These are phyloP conservation scores for Phaffomyces thermotolerans DNA, from an alignment of 805 yeast species.

Conservation along the genomic window DNA sequence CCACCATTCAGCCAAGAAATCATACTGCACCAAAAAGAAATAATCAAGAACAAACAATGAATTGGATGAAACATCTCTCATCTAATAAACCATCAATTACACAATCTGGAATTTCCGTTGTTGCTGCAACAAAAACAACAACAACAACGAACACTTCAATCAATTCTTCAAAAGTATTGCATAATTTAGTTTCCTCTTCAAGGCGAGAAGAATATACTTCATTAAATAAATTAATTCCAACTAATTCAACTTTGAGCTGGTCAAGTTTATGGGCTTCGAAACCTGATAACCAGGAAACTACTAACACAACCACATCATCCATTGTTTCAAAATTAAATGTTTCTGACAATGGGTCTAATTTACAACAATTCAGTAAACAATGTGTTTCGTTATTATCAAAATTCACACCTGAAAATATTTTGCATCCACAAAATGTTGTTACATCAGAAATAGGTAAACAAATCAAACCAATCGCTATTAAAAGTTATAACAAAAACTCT, in stretches of 20 bases:
- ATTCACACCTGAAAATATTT: conserved; percentile 8
- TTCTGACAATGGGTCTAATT: neutral
- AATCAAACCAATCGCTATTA: conserved; percentile 3
- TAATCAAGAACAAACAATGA: conserved; percentile 19
- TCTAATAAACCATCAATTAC: conserved; percentile 1
- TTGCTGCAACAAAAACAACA: neutral
- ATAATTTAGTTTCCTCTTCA: conserved; percentile 11
- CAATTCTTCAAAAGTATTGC: conserved; percentile 7
- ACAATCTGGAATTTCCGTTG: conserved; percentile 3
- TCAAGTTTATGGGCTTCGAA: conserved; percentile 2
- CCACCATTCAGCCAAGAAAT: conserved; percentile 17
- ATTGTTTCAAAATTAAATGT: neutral
- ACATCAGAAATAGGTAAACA: conserved; percentile 19
- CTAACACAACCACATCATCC: neutral
- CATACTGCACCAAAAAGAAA: conserved; percentile 17
- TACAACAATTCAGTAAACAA: conserved; percentile 7
- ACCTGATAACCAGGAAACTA: neutral
- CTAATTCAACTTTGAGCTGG: conserved; percentile 1
- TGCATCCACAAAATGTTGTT: conserved; percentile 11
- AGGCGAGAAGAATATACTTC: conserved; percentile 6
- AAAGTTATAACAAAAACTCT: neutral
- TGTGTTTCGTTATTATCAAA: conserved; percentile 14
- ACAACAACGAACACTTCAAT: neutral
- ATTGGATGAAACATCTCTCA: conserved; percentile 22
- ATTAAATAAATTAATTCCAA: conserved; percentile 1